These are phyloP conservation scores for Coniochaeta hoffmannii DNA, from an alignment of 2,329 filamentous ascomycete genomes.

Conservation along the genomic window DNA sequence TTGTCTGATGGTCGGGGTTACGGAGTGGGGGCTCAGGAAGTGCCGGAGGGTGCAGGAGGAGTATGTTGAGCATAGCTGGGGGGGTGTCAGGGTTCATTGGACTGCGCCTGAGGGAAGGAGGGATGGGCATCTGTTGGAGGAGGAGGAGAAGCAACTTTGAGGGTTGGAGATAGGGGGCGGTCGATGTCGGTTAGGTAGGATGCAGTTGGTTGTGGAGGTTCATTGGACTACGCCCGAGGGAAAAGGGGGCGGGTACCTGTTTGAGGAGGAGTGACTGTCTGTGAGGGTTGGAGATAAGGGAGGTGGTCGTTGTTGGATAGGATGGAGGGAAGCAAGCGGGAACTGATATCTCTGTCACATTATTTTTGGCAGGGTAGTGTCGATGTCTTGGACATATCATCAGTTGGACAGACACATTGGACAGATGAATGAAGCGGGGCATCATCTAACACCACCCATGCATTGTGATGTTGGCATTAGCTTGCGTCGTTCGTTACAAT, in stretches of 20 bases:
- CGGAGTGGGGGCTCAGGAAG: conserved; percentile 57
- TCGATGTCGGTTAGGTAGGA: too few species aligned
- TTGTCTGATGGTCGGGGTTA: conserved; percentile 63
- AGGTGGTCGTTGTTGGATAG: too few species aligned
- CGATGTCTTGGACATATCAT: not conserved
- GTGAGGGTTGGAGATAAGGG: not conserved
- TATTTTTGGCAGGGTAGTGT: not conserved
- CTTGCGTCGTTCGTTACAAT: not conserved
- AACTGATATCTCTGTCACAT: not conserved
- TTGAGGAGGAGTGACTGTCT: conserved; percentile 4
- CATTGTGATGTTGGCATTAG: not conserved
- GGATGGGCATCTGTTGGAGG: conserved; percentile 10
- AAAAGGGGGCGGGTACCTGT: conserved; percentile 8
- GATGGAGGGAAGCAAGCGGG: not conserved
- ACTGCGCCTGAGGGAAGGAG: conserved; percentile 27
- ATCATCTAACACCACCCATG: not conserved
- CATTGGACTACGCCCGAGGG: conserved; percentile 47
- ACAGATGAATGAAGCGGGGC: not conserved
- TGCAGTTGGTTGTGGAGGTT: conserved; percentile 51
- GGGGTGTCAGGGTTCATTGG: conserved; percentile 57
- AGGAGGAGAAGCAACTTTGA: not conserved
- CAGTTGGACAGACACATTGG: not conserved
- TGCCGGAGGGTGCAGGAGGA: conserved; percentile 55
- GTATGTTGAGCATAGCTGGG: conserved; percentile 81
- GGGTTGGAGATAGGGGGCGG: not conserved